Evolutionary conservation across 129 eudicot genomes (phyloP), one percentile per base, ranked within the genome.

Genomic region (Smallanthus sonchifolius): DNA sequence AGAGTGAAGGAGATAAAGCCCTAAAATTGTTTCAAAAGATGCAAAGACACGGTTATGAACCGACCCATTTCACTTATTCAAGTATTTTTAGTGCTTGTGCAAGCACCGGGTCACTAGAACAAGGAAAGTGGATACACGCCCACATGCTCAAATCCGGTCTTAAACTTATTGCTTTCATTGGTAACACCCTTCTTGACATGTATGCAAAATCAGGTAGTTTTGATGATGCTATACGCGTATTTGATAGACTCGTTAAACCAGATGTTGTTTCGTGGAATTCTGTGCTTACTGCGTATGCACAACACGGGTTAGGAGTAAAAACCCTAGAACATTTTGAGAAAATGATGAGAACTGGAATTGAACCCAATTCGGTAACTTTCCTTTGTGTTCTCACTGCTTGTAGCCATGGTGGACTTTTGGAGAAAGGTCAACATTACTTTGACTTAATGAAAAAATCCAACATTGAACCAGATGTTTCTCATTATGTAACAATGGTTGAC

Each of bases 201-300:
- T 89, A 92, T 78, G 89, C 84, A 8, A 92, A 92, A 75, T 78
- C 91, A 3, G 97, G 97, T 24, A 87, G 91, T 65, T 85, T 88
- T 75, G 72, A 79, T 75, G 97, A 87, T 82, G 89, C 97, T 5
- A 82, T 80, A 70, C 77, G 78, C 47, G 93, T 92, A 13, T 92
- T 92, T 28, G 37, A 82, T 67, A 73, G 96, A 61, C 67, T 92
- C 38, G 81, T 67, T 8, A 79, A 73, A 37, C 84, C 83, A 30
- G 88, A 82, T 69, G 84, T 89, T 6, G 89, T 92, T 73, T 92
- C 97, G 0, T 89, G 97, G 97, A 92, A 89, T 35, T 85, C 97
- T 0, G 87, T 92, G 84, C 96, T 92, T 20, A 85, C 86, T 30
- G 92, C 91, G 10, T 89, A 79, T 78, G 96, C 97, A 36, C 93